Evolutionary conservation across 345 rosid genomes (phyloP).

Genomic region (Aethionema arabicum): DNA sequence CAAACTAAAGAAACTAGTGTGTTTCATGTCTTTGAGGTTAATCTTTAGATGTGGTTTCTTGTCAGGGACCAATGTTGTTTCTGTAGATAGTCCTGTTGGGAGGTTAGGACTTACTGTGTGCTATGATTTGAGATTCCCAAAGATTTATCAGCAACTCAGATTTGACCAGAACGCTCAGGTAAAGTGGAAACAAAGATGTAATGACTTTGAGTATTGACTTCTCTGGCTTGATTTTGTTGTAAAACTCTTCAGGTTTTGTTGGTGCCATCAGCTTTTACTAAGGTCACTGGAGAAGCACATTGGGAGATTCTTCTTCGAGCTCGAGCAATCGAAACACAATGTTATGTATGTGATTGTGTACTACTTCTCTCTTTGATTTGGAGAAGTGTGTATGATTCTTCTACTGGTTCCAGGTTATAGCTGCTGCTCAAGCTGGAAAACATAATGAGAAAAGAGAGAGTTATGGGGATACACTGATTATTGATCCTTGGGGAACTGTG

Average conservation of each 20-base stretch:
- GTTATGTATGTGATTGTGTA: conserved; percentile 58
- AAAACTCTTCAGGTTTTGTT: conserved; percentile 57
- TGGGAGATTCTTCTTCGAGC: conserved; percentile 97
- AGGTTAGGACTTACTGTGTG: conserved; percentile 85
- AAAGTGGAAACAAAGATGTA: conserved; percentile 12
- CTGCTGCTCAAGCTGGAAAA: conserved; percentile 88
- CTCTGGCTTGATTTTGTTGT: background rate
- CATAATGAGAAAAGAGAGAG: conserved; percentile 85
- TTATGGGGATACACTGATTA: conserved; percentile 77
- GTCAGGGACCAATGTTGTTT: conserved; percentile 68
- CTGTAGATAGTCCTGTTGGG: conserved; percentile 77
- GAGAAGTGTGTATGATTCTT: background rate
- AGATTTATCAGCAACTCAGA: conserved; percentile 82
- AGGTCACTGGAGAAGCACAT: conserved; percentile 84
- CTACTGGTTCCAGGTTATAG: conserved; percentile 55
- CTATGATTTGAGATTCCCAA: conserved; percentile 92
- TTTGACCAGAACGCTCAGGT: conserved; percentile 82
- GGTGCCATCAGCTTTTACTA: conserved; percentile 89
- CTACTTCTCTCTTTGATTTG: conserved; percentile 12
- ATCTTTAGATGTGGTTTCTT: conserved; percentile 5
- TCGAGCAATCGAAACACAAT: conserved; percentile 92
- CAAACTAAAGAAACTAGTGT: background rate
- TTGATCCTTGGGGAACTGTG: conserved; percentile 91
- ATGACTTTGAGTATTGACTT: conserved; percentile 3
- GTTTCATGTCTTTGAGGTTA: conserved; percentile 10